A percentile compares a stretch with the other conserved stretches of the same genome.
Evolutionary conservation across 1,284 basidiomycete species (phyloP).

Genomic region (Rhodotorula sp.): DNA sequence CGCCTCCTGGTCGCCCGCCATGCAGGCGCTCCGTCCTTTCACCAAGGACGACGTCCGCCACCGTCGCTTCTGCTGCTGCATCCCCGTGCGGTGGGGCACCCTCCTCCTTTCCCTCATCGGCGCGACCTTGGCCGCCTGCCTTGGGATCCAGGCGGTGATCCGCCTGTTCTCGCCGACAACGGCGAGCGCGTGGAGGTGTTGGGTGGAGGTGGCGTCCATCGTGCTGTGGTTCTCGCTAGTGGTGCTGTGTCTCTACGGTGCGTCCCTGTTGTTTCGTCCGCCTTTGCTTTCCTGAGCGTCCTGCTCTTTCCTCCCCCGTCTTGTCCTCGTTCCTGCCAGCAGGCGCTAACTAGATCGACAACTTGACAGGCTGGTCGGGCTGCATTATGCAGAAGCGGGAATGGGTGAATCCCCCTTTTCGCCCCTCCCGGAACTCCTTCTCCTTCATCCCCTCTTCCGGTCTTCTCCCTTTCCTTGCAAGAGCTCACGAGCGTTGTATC

Average conservation of each 20-base stretch:
- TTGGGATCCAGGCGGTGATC: background rate
- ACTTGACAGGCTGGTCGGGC: slow-evolving; percentile 9
- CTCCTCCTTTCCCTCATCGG: slow-evolving; percentile 8
- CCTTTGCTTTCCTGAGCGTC: no score
- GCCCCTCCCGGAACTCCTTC: no score
- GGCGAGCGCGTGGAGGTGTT: background rate
- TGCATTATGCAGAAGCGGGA: background rate
- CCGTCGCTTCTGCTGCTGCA: slow-evolving; percentile 14
- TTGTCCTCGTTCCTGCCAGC: background rate
- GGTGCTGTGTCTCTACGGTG: slow-evolving; percentile 10
- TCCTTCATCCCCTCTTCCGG: no score
- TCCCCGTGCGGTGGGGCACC: slow-evolving; percentile 6
- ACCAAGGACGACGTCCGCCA: background rate
- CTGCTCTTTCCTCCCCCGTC: no score
- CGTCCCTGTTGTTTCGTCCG: background rate
- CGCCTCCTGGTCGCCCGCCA: background rate
- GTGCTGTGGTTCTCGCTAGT: slow-evolving; percentile 9
- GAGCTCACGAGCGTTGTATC: no score
- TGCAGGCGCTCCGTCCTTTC: background rate
- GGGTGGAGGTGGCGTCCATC: background rate
- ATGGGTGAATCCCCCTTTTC: slow-evolving; percentile 1
- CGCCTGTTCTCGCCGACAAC: slow-evolving; percentile 6
- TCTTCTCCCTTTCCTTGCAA: no score
- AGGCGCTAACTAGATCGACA: no score
- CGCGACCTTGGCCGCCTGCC: background rate